phyloP scores from a whole-genome alignment of 129 eudicot species.

The Chrysanthemum seticuspe region DNA sequence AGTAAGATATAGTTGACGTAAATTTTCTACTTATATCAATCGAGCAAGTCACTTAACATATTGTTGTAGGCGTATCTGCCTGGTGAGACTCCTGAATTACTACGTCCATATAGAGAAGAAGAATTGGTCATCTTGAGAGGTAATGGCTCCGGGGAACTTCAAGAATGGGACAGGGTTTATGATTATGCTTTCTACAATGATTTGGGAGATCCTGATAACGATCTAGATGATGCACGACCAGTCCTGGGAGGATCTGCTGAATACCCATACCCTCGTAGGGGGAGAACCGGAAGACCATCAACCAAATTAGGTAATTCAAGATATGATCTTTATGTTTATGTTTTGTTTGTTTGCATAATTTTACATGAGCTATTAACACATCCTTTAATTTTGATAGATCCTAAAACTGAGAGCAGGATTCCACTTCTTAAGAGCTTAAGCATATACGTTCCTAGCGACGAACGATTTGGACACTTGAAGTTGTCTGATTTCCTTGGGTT shows the following conservation, averaged over 20 bases:
- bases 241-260: constrained; percentile 47
- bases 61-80: constrained; percentile 38
- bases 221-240: constrained; percentile 30
- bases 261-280: constrained; percentile 56
- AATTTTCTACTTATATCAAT: background rate
- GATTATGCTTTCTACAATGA: constrained; percentile 59
- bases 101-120: constrained; percentile 32
- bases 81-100: constrained; percentile 33
- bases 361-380: background rate
- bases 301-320: constrained; percentile 40
- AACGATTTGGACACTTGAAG: constrained; percentile 51
- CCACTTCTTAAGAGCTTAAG: constrained; percentile 35
- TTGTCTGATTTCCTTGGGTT: constrained; percentile 48
- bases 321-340: background rate
- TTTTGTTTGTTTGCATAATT: background rate
- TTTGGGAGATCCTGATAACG: constrained; percentile 47
- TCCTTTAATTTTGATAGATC: constrained; percentile 40
- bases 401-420: constrained; percentile 53
- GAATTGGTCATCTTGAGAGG: constrained; percentile 36
- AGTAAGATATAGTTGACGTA: background rate
- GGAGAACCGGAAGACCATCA: constrained; percentile 61
- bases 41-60: background rate
- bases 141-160: constrained; percentile 32
- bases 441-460: constrained; percentile 70
- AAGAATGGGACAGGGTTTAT: constrained; percentile 49